Evolutionary conservation across 1,284 basidiomycete genomes (phyloP).

Genomic region (Caloboletus firmus): DNA sequence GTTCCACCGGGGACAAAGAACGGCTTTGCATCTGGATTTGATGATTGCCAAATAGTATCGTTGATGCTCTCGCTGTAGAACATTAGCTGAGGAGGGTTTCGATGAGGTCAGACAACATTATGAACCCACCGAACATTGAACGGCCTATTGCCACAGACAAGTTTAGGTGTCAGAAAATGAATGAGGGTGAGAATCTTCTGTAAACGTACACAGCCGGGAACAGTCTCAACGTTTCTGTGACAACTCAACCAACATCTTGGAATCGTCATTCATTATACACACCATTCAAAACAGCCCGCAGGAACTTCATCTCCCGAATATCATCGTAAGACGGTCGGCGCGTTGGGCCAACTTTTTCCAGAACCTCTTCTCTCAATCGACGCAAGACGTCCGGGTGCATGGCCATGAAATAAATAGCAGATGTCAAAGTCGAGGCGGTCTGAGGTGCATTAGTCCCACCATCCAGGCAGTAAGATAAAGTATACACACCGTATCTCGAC

Average conservation of each 20-base stretch:
- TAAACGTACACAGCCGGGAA: slow-evolving; percentile 57
- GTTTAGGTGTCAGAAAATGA: not conserved
- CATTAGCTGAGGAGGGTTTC: not conserved
- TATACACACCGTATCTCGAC: slow-evolving; percentile 42
- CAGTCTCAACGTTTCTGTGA: slow-evolving; percentile 54
- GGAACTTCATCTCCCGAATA: slow-evolving; percentile 55
- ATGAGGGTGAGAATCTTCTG: not conserved
- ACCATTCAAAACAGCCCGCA: slow-evolving; percentile 63
- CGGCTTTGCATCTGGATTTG: slow-evolving; percentile 45
- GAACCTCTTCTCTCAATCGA: slow-evolving; percentile 55
- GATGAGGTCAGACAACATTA: not conserved
- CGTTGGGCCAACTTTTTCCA: slow-evolving; percentile 46
- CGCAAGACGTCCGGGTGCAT: slow-evolving; percentile 46
- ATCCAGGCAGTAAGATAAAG: slow-evolving; percentile 4
- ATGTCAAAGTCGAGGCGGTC: slow-evolving; percentile 54
- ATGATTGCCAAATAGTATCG: slow-evolving; percentile 46
- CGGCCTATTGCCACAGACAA: slow-evolving; percentile 38
- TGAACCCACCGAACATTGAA: slow-evolving; percentile 45
- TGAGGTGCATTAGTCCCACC: slow-evolving; percentile 27
- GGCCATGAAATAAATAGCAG: slow-evolving; percentile 54
- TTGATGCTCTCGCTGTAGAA: slow-evolving; percentile 38
- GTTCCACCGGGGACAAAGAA: slow-evolving; percentile 55
- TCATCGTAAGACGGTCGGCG: slow-evolving; percentile 53
- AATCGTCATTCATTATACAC: slow-evolving; percentile 3
- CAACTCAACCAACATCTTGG: not conserved